These are phyloP conservation scores for Botrytis byssoidea DNA, from an alignment of 2,329 filamentous ascomycete genomes.

Conservation along the genomic window DNA sequence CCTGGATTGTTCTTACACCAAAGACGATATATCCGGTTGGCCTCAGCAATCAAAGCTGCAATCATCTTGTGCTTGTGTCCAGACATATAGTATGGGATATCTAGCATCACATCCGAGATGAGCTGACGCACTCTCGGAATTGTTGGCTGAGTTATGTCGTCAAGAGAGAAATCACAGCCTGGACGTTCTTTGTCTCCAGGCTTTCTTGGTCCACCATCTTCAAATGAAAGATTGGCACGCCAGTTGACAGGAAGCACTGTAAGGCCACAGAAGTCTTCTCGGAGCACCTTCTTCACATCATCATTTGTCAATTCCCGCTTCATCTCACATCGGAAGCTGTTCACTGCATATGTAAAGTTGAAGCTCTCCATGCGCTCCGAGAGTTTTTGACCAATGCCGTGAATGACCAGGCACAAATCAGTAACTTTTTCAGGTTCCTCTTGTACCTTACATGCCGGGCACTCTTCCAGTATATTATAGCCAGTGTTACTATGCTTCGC, in stretches of 20 bases:
- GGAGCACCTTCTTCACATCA: conserved; percentile 70
- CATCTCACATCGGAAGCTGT: conserved; percentile 79
- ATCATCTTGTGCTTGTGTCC: conserved; percentile 97
- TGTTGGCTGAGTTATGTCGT: conserved; percentile 88
- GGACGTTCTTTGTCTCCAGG: conserved; percentile 54
- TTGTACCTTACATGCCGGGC: conserved; percentile 62
- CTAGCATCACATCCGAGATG: conserved; percentile 96
- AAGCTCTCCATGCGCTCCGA: conserved; percentile 94
- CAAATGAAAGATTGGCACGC: conserved; percentile 84
- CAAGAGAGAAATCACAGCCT: conserved; percentile 65
- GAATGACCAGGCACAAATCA: conserved; percentile 85
- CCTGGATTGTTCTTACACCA: conserved; percentile 94
- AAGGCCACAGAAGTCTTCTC: conserved; percentile 77
- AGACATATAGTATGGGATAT: conserved; percentile 96
- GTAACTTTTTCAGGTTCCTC: conserved; percentile 69
- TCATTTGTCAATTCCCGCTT: conserved; percentile 79
- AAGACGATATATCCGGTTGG: conserved; percentile 90
- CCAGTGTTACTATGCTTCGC: conserved; percentile 26
- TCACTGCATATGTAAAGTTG: conserved; percentile 95
- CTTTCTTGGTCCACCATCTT: conserved; percentile 67
- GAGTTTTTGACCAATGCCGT: conserved; percentile 95
- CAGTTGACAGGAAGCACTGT: conserved; percentile 96
- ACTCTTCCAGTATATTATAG: conserved; percentile 36
- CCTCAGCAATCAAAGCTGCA: conserved; percentile 80
- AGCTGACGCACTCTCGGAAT: conserved; percentile 91